These are phyloP conservation scores for Aspergillus latus DNA, from an alignment of 2,329 filamentous ascomycete species.

Conservation along the genomic window DNA sequence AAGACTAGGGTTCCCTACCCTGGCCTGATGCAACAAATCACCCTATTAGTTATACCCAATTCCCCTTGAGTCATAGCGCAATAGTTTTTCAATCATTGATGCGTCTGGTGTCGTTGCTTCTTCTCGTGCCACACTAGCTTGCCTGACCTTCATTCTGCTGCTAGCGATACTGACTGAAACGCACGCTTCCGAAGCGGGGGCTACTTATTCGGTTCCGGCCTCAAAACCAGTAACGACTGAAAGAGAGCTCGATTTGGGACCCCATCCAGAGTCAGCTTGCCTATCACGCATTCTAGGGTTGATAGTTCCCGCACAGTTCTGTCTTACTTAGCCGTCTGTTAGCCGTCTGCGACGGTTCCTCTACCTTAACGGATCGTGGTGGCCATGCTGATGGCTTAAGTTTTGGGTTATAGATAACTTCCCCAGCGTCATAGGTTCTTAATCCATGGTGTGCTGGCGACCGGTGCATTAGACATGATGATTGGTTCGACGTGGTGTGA, in stretches of 20 bases:
- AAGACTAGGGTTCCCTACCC: not conserved
- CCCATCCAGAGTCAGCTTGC: not conserved
- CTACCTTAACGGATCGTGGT: not conserved
- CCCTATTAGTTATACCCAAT: not conserved
- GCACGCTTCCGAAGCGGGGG: not conserved
- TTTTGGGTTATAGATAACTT: not conserved
- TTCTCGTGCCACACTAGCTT: constrained; percentile 7
- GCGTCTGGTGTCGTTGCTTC: constrained; percentile 5
- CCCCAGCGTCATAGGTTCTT: not conserved
- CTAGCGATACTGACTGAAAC: not conserved
- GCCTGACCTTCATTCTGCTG: not conserved
- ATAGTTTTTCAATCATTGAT: constrained; percentile 4
- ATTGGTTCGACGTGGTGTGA: constrained; percentile 4
- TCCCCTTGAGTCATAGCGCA: not conserved
- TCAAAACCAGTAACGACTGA: not conserved
- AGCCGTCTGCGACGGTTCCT: not conserved
- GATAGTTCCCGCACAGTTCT: not conserved
- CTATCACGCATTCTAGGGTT: not conserved
- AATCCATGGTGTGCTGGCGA: constrained; percentile 1
- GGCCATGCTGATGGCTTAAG: not conserved
- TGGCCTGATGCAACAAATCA: not conserved
- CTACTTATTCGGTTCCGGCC: not conserved
- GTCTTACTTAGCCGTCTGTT: not conserved
- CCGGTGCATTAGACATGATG: not conserved
- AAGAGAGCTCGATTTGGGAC: not conserved